These are phyloP conservation scores for Debaryomyces tyrocola DNA, from an alignment of 805 yeast species.

Conservation along the genomic window DNA sequence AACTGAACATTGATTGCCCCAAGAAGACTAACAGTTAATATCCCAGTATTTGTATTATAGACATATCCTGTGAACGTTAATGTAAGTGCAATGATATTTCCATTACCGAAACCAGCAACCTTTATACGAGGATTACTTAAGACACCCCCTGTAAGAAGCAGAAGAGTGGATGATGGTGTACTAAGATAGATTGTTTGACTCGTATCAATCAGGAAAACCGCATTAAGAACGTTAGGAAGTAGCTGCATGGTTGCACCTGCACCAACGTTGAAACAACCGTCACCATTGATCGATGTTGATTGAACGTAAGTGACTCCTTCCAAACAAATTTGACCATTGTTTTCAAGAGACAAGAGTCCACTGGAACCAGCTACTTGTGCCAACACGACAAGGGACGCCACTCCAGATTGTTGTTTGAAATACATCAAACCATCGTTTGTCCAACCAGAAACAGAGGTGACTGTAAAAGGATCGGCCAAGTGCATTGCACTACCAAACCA, in stretches of 20 bases:
- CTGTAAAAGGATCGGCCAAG: slow-evolving; percentile 11
- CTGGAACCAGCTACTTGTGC: slow-evolving; percentile 10
- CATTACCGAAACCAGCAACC: slow-evolving; percentile 26
- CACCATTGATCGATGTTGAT: slow-evolving; percentile 19
- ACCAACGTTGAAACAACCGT: slow-evolving; percentile 25
- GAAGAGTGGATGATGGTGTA: slow-evolving; percentile 13
- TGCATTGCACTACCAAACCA: slow-evolving; percentile 22
- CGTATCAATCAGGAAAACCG: slow-evolving; percentile 11
- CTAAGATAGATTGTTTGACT: slow-evolving; percentile 19
- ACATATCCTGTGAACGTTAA: slow-evolving; percentile 6
- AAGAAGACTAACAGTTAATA: slow-evolving; percentile 14
- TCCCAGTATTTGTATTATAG: slow-evolving; percentile 12
- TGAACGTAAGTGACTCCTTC: slow-evolving; percentile 20
- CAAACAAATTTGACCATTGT: slow-evolving; percentile 29
- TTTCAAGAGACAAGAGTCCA: slow-evolving; percentile 12
- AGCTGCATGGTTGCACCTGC: slow-evolving; percentile 11
- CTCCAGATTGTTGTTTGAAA: slow-evolving; percentile 11
- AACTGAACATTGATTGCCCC: neutral
- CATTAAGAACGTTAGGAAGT: slow-evolving; percentile 6
- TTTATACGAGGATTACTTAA: slow-evolving; percentile 12
- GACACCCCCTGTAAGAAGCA: slow-evolving; percentile 11
- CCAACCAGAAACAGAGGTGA: slow-evolving; percentile 14
- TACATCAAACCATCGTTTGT: slow-evolving; percentile 18
- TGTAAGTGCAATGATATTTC: slow-evolving; percentile 16
- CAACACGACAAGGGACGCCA: slow-evolving; percentile 12